Evolutionary conservation across 2,329 filamentous ascomycete genomes (phyloP).

Genomic region (Fusarium xyrophilum): DNA sequence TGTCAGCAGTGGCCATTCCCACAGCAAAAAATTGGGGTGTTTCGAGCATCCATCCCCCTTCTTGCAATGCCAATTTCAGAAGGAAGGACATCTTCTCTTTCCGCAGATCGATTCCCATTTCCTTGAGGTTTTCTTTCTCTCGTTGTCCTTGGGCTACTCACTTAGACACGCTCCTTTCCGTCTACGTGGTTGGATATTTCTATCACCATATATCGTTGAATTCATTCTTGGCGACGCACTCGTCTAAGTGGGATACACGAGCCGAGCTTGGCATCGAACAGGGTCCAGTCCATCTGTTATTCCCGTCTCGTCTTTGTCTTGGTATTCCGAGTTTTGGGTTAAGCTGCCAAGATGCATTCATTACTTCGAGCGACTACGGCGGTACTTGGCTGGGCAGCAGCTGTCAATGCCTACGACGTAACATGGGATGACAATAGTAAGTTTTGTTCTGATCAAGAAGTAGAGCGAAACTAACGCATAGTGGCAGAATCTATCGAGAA

Average conservation of each 20-base stretch:
- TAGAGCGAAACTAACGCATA: neutral
- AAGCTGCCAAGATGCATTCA: conserved; percentile 30
- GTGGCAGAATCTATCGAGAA: conserved; percentile 57
- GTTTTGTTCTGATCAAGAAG: neutral
- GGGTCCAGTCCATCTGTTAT: conserved; percentile 4
- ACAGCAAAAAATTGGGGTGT: conserved; percentile 11
- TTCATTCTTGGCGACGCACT: conserved; percentile 6
- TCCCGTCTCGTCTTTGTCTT: conserved; percentile 15
- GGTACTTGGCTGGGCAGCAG: conserved; percentile 24
- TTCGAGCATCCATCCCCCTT: conserved; percentile 8
- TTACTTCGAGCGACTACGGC: conserved; percentile 23
- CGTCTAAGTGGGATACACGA: conserved; percentile 25
- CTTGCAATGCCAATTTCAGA: conserved; percentile 12
- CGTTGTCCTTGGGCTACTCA: neutral
- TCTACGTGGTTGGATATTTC: conserved; percentile 4
- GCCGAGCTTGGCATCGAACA: conserved; percentile 6
- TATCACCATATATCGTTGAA: conserved; percentile 12
- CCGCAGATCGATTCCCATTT: neutral
- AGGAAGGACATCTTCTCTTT: neutral
- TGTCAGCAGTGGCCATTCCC: conserved; percentile 14
- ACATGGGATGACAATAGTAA: conserved; percentile 36
- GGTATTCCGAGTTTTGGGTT: conserved; percentile 3
- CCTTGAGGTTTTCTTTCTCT: neutral
- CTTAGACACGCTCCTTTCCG: conserved; percentile 3
- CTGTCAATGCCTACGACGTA: conserved; percentile 25